Evolutionary conservation across 2,329 filamentous ascomycete genomes (phyloP), one percentile per base, ranked within the genome.

Genomic region (Domatiomyces catenatus): DNA sequence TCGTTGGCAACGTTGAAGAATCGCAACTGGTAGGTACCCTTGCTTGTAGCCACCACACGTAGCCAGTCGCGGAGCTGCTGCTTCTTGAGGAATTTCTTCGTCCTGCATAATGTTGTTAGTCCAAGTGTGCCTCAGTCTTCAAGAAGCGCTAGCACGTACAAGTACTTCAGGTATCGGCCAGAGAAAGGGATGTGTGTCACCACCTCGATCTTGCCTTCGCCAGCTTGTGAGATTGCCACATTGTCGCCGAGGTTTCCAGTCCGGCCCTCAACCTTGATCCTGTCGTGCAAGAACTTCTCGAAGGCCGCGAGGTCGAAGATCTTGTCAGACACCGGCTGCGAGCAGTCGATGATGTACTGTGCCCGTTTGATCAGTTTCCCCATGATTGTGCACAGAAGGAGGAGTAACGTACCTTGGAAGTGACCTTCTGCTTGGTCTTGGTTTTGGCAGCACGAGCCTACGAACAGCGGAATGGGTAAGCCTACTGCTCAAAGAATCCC

Each of bases 31-130:
- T 98, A 98, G 61, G 95, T 89, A 70, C 92, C 90, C 78, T 90
- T 90, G 72, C 85, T 88, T 71, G 90, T 96, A 64, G 88, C 93
- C 68, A 98, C 92, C 65, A 98, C 90, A 67, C 92, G 89, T 69
- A 98, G 86, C 92, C 92, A 98, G 80, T 98, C 92, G 77, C 92
- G 87, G 71, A 98, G 86, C 82, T 96, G 90, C 80, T 95, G 87
- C 86, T 98, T 98, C 88, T 98, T 98, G 75, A 98, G 84, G 84
- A 94, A 98, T 82, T 98, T 98, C 87, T 98, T 98, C 73, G 92
- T 98, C 71, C 87, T 94, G 62, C 50, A 48, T 46, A 47, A 20
- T 20, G 19, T 20, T 50, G 49, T 50, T 39, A 47, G 28, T 39
- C 39, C 8, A 15, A 24, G 18, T 26, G 12, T 44, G 46, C 32